A percentile compares a stretch with the other conserved stretches of the same genome.
Conservation (phyloP, 768 basidiomycete genomes). For the Xerocomellus amylosporus region DNA sequence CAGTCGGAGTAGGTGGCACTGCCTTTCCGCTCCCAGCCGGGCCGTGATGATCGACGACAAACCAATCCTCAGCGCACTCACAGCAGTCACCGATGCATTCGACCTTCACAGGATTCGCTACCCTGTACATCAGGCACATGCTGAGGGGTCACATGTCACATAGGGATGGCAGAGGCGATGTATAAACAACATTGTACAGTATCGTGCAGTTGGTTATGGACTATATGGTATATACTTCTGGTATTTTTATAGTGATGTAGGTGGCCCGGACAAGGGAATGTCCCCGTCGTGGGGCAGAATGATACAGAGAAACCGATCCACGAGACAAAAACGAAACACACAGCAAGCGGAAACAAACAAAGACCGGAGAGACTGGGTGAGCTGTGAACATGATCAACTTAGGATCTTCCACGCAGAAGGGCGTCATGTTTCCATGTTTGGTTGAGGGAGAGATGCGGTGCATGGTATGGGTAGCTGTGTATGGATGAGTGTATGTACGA, state of each 20-base stretch:
- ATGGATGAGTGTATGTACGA: conserved; percentile 43
- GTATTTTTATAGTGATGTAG: conserved; percentile 28
- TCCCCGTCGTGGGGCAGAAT: conserved; percentile 6
- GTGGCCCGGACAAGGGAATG: conserved; percentile 1
- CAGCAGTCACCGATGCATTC: conserved; percentile 5
- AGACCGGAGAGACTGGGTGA: neutral
- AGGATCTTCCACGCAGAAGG: conserved; percentile 37
- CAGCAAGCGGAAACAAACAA: conserved; percentile 1
- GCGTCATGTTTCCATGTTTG: conserved; percentile 49
- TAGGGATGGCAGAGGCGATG: conserved; percentile 7
- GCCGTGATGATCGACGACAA: conserved; percentile 22
- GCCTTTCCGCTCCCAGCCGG: conserved; percentile 16
- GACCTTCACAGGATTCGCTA: conserved; percentile 10
- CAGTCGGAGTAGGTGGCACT: conserved; percentile 21
- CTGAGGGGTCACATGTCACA: conserved; percentile 10
- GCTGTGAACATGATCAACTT: neutral
- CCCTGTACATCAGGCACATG: conserved; percentile 28
- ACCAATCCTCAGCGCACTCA: conserved; percentile 3
- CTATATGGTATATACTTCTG: conserved; percentile 34
- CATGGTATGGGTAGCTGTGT: conserved; percentile 42
- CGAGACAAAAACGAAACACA: conserved; percentile 11
- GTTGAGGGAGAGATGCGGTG: conserved; percentile 35
- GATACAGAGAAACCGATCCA: conserved; percentile 26
- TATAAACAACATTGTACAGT: conserved; percentile 36
- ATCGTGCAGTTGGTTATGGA: conserved; percentile 28